These are phyloP conservation scores for Dissoconium aciculare DNA, from an alignment of 2,329 filamentous ascomycete species.

Conservation along the genomic window DNA sequence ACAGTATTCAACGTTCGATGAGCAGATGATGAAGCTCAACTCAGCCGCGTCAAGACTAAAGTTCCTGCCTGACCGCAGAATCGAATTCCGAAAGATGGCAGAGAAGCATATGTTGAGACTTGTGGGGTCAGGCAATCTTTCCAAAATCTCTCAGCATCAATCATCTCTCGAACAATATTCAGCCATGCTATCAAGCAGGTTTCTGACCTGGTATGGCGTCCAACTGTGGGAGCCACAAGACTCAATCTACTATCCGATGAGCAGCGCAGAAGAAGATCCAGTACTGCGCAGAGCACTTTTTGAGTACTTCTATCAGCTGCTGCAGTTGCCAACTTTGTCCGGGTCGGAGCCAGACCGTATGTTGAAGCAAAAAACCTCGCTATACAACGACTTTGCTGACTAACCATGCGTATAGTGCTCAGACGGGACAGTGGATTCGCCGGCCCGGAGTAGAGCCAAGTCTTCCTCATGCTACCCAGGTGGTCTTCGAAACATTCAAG, in stretches of 20 bases:
- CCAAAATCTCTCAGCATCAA: constrained; percentile 1
- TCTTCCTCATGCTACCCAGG: no score
- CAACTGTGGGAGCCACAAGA: background rate
- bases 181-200: background rate
- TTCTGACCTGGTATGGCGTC: background rate
- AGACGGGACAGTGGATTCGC: no score
- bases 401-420: no score
- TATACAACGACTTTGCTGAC: no score
- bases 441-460: no score
- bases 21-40: background rate
- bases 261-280: constrained; percentile 1
- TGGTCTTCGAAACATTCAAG: no score
- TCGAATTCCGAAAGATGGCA: background rate
- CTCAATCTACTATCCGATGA: background rate
- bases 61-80: background rate
- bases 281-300: background rate
- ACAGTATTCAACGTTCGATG: background rate
- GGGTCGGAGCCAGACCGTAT: background rate
- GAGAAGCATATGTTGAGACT: background rate
- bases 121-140: background rate
- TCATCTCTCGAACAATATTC: background rate
- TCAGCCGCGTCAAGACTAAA: background rate
- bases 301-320: background rate
- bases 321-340: background rate
- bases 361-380: no score